Percentiles rank a stretch among this genome's conserved stretches.
Evolutionary conservation across 2,329 filamentous ascomycete genomes (phyloP).

Genomic region (Hansfordia pulvinata): DNA sequence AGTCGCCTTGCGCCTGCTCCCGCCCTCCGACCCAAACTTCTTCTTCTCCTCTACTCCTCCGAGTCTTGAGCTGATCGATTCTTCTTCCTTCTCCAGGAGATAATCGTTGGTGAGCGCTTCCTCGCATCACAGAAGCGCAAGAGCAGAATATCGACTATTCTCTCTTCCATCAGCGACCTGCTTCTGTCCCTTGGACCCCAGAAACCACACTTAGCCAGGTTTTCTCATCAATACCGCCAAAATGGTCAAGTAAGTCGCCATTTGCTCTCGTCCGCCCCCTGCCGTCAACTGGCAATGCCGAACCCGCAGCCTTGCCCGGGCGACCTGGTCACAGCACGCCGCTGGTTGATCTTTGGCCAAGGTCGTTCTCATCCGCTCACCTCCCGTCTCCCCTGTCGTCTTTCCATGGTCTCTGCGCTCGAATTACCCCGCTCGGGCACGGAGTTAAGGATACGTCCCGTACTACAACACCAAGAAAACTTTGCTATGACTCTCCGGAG

Average conservation of each 20-base stretch:
- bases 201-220: conserved; percentile 20
- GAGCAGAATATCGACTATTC: conserved; percentile 2
- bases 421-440: no score
- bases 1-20: conserved; percentile 4
- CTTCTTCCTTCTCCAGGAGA: conserved; percentile 2
- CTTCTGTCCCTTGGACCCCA: conserved; percentile 1
- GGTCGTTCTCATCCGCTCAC: background rate
- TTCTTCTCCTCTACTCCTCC: conserved; percentile 1
- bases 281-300: conserved; percentile 1
- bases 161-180: conserved; percentile 1
- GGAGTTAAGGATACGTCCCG: no score
- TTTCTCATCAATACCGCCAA: conserved; percentile 63
- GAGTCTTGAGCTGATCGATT: conserved; percentile 1
- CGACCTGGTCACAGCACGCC: background rate
- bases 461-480: background rate
- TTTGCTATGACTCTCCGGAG: no score
- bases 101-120: conserved; percentile 2
- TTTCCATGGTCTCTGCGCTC: background rate
- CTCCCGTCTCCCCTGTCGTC: background rate
- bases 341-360: background rate
- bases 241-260: conserved; percentile 99
- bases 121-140: no score
- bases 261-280: conserved; percentile 3
- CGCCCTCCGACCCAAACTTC: conserved; percentile 1
- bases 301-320: background rate